These are phyloP conservation scores for Ambrosia trifida DNA, from an alignment of 129 eudicot species.

Conservation along the genomic window DNA sequence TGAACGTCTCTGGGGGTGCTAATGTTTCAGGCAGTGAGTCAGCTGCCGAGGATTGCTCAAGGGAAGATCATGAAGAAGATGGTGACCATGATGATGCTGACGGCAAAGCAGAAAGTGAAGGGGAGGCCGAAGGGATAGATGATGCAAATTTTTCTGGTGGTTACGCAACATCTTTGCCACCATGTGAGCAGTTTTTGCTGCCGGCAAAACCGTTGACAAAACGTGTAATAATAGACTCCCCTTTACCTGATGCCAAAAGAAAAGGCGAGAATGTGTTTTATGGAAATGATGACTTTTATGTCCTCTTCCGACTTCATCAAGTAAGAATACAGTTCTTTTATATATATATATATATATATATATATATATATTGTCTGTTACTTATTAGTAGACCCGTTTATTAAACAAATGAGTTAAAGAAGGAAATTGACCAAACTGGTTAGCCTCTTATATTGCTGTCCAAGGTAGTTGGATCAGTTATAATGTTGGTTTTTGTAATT, in stretches of 20 bases:
- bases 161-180: conserved; percentile 39
- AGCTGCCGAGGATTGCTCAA: conserved; percentile 79
- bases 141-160: conserved; percentile 54
- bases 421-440: background rate
- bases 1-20: conserved; percentile 72
- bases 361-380: background rate
- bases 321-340: conserved; percentile 39
- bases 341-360: no score
- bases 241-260: conserved; percentile 39
- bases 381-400: background rate
- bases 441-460: background rate
- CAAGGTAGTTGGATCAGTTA: background rate
- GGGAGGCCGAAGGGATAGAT: conserved; percentile 75
- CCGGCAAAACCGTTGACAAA: conserved; percentile 77
- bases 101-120: conserved; percentile 92
- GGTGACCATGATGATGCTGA: conserved; percentile 60
- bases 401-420: background rate
- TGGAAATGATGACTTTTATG: conserved; percentile 84
- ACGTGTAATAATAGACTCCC: conserved; percentile 43
- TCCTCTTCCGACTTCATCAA: conserved; percentile 89
- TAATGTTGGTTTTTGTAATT: no score
- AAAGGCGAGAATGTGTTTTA: conserved; percentile 61
- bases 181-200: conserved; percentile 52
- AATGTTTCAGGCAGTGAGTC: conserved; percentile 93
- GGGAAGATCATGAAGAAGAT: conserved; percentile 80